These are phyloP conservation scores for Cordyceps cicadae DNA, from an alignment of 2,329 filamentous ascomycete species.

Conservation along the genomic window DNA sequence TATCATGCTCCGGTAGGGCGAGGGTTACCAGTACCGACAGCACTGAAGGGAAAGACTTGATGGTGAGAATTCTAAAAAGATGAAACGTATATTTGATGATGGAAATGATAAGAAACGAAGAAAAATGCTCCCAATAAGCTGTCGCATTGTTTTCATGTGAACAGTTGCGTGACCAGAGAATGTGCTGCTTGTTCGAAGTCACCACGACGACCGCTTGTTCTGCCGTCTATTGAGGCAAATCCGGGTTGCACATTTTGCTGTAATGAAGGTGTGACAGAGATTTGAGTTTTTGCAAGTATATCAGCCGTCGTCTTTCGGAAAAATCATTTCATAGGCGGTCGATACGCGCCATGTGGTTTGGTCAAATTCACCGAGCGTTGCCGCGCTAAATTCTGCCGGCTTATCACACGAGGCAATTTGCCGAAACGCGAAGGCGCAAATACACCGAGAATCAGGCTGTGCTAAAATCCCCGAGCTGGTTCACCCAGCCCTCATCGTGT, in stretches of 20 bases:
- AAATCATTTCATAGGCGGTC: not conserved
- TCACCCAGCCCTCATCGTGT: not conserved
- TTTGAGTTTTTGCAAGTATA: not conserved
- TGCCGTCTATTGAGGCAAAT: too few species aligned
- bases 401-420: not conserved
- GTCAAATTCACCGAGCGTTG: not conserved
- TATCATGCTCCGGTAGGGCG: constrained; percentile 50
- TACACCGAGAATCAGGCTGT: not conserved
- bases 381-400: not conserved
- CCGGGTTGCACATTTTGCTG: too few species aligned
- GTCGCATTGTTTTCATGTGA: not conserved
- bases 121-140: too few species aligned
- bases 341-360: not conserved
- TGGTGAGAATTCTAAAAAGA: not conserved
- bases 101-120: not conserved
- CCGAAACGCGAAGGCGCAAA: not conserved
- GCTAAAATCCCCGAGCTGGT: not conserved
- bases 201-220: not conserved
- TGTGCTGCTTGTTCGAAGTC: not conserved
- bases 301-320: not conserved
- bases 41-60: constrained; percentile 29
- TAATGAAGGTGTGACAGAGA: not conserved
- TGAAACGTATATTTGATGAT: not conserved
- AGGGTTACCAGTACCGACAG: constrained; percentile 35
- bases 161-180: too few species aligned